phyloP scores from a whole-genome alignment of 2,329 filamentous ascomycete species.

The Endothia cerciana region DNA sequence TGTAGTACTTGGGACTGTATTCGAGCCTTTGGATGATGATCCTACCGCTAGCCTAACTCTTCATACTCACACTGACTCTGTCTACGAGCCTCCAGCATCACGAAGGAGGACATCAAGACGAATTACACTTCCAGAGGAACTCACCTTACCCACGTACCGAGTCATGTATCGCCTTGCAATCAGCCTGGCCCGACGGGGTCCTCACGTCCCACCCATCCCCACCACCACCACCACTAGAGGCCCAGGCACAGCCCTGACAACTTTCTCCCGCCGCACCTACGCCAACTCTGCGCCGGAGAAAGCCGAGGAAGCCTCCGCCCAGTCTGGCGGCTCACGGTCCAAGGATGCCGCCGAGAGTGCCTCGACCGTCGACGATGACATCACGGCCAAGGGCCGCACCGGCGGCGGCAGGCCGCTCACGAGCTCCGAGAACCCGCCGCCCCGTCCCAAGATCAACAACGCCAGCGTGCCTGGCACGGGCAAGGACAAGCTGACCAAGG shows the following conservation, averaged over 20 bases:
- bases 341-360: constrained; percentile 37
- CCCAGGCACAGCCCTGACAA: not conserved
- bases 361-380: constrained; percentile 14
- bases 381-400: constrained; percentile 41
- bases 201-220: constrained; percentile 12
- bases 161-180: constrained; percentile 27
- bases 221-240: not conserved
- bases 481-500: constrained; percentile 45
- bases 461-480: constrained; percentile 45
- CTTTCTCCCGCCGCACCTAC: constrained; percentile 4
- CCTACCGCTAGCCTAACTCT: too few species aligned
- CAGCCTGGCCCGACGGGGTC: constrained; percentile 19
- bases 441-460: constrained; percentile 57
- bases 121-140: not conserved
- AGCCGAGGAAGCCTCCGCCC: constrained; percentile 35
- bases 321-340: constrained; percentile 43
- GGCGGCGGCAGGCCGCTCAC: constrained; percentile 44
- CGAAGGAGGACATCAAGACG: not conserved
- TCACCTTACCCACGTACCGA: constrained; percentile 23
- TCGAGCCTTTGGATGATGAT: too few species aligned
- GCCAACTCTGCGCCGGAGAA: constrained; percentile 33
- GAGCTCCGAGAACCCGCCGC: constrained; percentile 40
- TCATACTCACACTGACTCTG: not conserved
- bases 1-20: not conserved
- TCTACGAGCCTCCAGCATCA: not conserved